A percentile compares a stretch with the other conserved stretches of the same genome.
Conservation (phyloP, 805 yeast genomes). For the Candida tammaniensis region DNA sequence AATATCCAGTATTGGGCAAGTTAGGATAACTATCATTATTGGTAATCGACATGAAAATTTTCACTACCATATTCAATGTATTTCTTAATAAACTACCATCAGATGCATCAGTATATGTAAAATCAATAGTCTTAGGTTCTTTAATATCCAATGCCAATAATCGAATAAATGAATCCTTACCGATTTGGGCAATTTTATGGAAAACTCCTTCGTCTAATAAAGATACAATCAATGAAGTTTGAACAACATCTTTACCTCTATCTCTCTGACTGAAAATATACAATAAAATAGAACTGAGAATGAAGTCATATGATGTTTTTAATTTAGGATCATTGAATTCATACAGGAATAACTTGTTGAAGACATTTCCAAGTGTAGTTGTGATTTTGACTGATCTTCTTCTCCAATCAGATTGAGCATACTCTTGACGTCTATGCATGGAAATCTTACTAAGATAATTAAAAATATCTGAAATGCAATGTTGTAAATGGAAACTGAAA, state of each 20-base stretch:
- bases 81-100: constrained; percentile 37
- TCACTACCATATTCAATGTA: constrained; percentile 41
- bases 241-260: constrained; percentile 23
- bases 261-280: constrained; percentile 33
- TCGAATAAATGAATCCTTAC: constrained; percentile 10
- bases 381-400: constrained; percentile 42
- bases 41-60: constrained; percentile 45
- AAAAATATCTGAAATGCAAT: constrained; percentile 39
- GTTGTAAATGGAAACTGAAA: constrained; percentile 48
- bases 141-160: not conserved
- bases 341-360: constrained; percentile 23
- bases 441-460: constrained; percentile 44
- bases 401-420: constrained; percentile 27
- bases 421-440: constrained; percentile 49
- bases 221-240: constrained; percentile 43
- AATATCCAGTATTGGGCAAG: constrained; percentile 35
- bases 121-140: constrained; percentile 1
- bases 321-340: constrained; percentile 16
- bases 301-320: constrained; percentile 29
- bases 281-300: constrained; percentile 33
- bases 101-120: constrained; percentile 16
- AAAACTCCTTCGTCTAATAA: constrained; percentile 54
- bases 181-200: constrained; percentile 24
- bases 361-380: constrained; percentile 24
- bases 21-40: constrained; percentile 33